Evolutionary conservation across 768 basidiomycete genomes (phyloP).

Genomic region (Steccherinum ochraceum): DNA sequence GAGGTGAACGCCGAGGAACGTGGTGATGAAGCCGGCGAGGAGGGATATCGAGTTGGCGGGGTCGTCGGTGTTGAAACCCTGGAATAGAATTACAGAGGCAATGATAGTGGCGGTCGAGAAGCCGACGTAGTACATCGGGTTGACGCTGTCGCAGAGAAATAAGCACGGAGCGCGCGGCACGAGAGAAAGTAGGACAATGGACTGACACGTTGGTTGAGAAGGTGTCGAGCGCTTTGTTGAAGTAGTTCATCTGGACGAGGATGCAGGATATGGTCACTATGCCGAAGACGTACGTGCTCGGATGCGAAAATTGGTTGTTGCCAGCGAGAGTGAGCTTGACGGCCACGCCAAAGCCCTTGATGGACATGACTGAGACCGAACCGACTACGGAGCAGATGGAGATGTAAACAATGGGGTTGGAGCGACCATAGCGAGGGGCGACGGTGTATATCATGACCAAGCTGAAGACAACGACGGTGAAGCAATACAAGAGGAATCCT

Average conservation of each 20-base stretch:
- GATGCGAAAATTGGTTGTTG: slow-evolving; percentile 91
- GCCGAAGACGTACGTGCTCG: slow-evolving; percentile 95
- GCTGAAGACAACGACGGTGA: slow-evolving; percentile 76
- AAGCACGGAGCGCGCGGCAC: not conserved
- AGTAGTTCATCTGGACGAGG: slow-evolving; percentile 90
- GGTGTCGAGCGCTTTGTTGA: slow-evolving; percentile 95
- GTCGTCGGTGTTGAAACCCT: slow-evolving; percentile 90
- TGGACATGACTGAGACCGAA: slow-evolving; percentile 96
- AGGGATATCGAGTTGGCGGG: slow-evolving; percentile 81
- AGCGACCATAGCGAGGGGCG: slow-evolving; percentile 79
- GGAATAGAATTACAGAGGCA: slow-evolving; percentile 93
- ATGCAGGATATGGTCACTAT: slow-evolving; percentile 80
- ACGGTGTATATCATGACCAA: slow-evolving; percentile 84
- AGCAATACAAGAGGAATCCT: slow-evolving; percentile 91
- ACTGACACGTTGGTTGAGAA: slow-evolving; percentile 97
- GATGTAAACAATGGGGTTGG: slow-evolving; percentile 87
- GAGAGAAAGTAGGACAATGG: not conserved
- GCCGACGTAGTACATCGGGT: slow-evolving; percentile 96
- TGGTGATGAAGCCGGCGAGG: slow-evolving; percentile 84
- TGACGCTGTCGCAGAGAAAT: slow-evolving; percentile 52
- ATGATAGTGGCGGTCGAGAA: slow-evolving; percentile 92
- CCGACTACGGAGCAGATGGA: slow-evolving; percentile 96
- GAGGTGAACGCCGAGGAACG: slow-evolving; percentile 95
- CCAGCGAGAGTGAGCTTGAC: slow-evolving; percentile 90
- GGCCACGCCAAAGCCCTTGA: slow-evolving; percentile 97